Percentiles rank a stretch among this genome's conserved stretches.
Conservation (phyloP, 1,284 basidiomycete genomes). For the Wallemia ichthyophaga region DNA sequence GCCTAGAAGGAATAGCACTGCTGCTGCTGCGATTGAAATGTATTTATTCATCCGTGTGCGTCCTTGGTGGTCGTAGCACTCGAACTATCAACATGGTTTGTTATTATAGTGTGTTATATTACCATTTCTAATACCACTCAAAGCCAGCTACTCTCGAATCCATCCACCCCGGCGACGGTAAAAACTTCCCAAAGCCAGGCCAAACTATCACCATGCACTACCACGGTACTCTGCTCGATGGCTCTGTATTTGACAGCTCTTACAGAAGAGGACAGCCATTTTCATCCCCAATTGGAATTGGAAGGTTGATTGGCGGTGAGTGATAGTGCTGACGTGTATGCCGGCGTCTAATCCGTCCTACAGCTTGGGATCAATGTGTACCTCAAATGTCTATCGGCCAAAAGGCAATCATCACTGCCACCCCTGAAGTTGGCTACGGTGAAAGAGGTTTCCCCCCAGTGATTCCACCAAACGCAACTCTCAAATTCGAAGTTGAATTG, state of each 20-base stretch:
- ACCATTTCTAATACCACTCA: too few relatives aligned
- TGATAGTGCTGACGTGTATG: background rate
- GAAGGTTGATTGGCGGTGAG: background rate
- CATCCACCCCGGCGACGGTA: background rate
- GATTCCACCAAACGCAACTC: constrained; percentile 42
- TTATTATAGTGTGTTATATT: too few relatives aligned
- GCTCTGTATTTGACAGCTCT: background rate
- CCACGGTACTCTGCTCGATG: background rate
- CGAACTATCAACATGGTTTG: too few relatives aligned
- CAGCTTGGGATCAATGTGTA: constrained; percentile 21
- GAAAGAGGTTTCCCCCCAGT: constrained; percentile 41
- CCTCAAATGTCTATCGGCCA: constrained; percentile 41
- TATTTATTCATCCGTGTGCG: background rate
- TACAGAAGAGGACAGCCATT: background rate
- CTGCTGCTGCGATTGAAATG: background rate
- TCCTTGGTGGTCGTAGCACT: too few relatives aligned
- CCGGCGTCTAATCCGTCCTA: background rate
- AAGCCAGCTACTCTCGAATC: background rate
- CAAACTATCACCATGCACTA: background rate
- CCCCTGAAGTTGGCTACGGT: constrained; percentile 21
- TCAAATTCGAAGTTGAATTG: constrained; percentile 54
- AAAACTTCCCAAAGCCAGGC: background rate
- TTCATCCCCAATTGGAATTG: background rate
- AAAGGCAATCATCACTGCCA: constrained; percentile 36
- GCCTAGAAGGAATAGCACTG: background rate